Base-by-base conservation (phyloP, 1,139 yeast species). In the Groenewaldozyma auringiensis region DNA sequence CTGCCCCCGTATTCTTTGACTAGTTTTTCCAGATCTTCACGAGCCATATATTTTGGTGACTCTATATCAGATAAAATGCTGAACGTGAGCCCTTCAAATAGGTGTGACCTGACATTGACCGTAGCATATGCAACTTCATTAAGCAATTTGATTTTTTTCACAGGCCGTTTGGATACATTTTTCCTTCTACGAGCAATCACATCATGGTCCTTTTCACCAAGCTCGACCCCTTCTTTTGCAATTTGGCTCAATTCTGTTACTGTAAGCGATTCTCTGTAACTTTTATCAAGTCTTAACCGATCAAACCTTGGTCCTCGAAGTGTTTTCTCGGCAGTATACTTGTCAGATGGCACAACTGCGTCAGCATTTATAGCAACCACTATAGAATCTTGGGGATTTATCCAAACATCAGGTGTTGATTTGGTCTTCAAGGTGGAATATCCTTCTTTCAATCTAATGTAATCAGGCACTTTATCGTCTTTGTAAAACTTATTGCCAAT, bases 341-440 rank as follows among this genome's bases (percentile, higher is more conserved):
- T 66, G 47, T 34, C 72, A 59, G 46, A 75, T 62, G 53, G 67
- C 53, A 79, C 81, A 13, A 87, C 71, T 3, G 89, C 81, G 36
- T 95, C 69, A 0, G 95, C 95, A 59, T 84, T 86, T 8, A 89
- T 78, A 59, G 88, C 95, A n/a, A 92, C 60, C 0, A 89, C 94
- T 1, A 88, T 58, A 1, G 95, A 83, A 39, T 85, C 78, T 33
- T 70, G 66, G 0, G 97, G 96, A 49, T 80, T 69, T 25, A 92
- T 83, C 94, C 95, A 88, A 50, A 72, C 74, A 38, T 72, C 77
- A 0, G 96, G 95, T 16, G 68, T 62, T 25, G 29, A 25, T 11
- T 25, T 25, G 6, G 29, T 11, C 6, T 11, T 25, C 29, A 25
- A 25, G 11, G 6, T 8, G 6, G 29, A 25, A 25, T 25, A 25